Base-by-base conservation (phyloP, 805 yeast genomes). In the Kuraishia cidri region DNA sequence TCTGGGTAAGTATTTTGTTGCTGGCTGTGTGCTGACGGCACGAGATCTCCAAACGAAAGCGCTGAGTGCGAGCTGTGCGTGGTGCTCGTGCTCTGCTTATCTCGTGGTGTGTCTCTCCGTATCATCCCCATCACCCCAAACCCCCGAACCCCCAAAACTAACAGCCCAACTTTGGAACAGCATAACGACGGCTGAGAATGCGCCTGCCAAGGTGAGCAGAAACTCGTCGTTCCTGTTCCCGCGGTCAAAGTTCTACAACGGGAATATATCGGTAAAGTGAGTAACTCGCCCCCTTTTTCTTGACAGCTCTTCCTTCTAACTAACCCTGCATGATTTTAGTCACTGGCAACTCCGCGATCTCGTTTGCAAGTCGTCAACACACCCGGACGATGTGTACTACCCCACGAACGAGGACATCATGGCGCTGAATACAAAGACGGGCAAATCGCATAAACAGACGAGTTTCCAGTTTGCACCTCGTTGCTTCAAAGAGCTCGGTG, bases 321-420 rank as follows among this genome's bases (percentile, higher is more conserved):
- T 10, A 25, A 21, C 22, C 5, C 21, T 23, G n/a, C 15, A 19
- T 13, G 18, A 13, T n/a, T 12, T 54, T 28, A 63, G 64, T 33
- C 76, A 85, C 58, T 86, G 94, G 94, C 95, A 85, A 52, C 62
- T 86, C 21, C 64, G 94, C 24, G 90, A 86, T 47, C 64, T 86
- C 46, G 60, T 86, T 5, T 71, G 75, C 41, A 67, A 70, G 11
- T 57, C 64, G 12, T 51, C 78, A 35, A 39, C 45, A 30, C 36
- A 51, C 35, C 53, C 64, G 39, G 48, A 68, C 38, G 62, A 63
- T 27, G 58, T 82, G 6, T 64, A 69, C 36, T 83, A 77, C 49
- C 78, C 87, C 1, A 61, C 60, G 37, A 73, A 74, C 26, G 74
- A 72, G 37, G 48, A 66, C 15, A 65, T 83, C 21, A 64, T 68